A percentile compares a stretch with the other conserved stretches of the same genome.
Evolutionary conservation across 352 stramenopile species (phyloP).

Genomic region (Phytophthora colocasiae): DNA sequence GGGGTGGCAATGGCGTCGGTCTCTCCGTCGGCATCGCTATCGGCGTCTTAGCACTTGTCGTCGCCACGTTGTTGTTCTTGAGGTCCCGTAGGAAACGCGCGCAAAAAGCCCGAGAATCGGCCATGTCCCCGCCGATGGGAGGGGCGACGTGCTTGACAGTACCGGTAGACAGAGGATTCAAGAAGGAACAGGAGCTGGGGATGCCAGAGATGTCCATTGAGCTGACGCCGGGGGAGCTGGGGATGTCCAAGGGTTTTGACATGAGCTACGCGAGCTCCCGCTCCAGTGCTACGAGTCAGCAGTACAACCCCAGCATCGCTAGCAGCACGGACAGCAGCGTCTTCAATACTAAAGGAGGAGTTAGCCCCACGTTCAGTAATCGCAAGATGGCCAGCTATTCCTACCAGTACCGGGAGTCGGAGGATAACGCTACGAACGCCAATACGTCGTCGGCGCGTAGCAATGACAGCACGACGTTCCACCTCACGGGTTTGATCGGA

Average conservation of each 20-base stretch:
- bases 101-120: conserved; percentile 15
- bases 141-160: conserved; percentile 26
- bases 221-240: conserved; percentile 37
- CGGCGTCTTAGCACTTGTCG: conserved; percentile 37
- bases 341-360: conserved; percentile 49
- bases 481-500: conserved; percentile 36
- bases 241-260: conserved; percentile 39
- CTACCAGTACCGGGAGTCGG: conserved; percentile 46
- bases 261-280: conserved; percentile 41
- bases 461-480: conserved; percentile 31
- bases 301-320: conserved; percentile 27
- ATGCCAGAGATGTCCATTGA: conserved; percentile 56
- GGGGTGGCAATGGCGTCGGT: conserved; percentile 1
- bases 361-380: conserved; percentile 42
- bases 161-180: conserved; percentile 36
- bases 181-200: conserved; percentile 40
- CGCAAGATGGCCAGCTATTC: conserved; percentile 42
- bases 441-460: conserved; percentile 6
- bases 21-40: conserved; percentile 40
- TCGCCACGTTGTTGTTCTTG: conserved; percentile 35
- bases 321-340: conserved; percentile 42
- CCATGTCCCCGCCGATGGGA: conserved; percentile 9
- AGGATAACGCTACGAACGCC: conserved; percentile 21
- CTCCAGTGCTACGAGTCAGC: conserved; percentile 34
- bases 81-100: conserved; percentile 18